Evolutionary conservation across 306 rosid species (phyloP), one percentile per base, ranked within the genome.

Genomic region (Cyclanthera cordifolia): DNA sequence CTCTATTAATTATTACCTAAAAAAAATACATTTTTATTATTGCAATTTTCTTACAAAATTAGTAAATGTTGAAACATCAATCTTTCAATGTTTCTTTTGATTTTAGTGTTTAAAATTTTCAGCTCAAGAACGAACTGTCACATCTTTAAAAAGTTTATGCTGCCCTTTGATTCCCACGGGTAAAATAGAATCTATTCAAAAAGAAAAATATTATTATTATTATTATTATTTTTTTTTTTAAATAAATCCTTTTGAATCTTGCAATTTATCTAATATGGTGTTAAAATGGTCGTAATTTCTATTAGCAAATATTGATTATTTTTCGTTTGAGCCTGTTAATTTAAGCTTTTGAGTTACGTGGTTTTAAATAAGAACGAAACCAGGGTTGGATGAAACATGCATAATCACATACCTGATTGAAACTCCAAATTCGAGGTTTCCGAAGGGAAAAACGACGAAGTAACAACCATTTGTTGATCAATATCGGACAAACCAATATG

Each of bases 401-500:
- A 84, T 71, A 72, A 4, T 3, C 0, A 15, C 79, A 89, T 80
- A 92, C 96, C 96, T 64, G 85, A 21, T 9, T 81, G 86, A 76
- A 78, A 85, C 79, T 70, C 82, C 23, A 87, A 68, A 70, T 72
- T 78, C 20, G 86, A 76, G 75, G 79, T 28, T 64, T 73, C 69
- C 17, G 79, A 73, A 72, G 86, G 79, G 52, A 34, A 75, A 16
- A 85, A 71, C 58, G 48, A 67, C 13, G 96, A 75, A 53, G 90
- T 68, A 37, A 74, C 79, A 28, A 70, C 57, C 3, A 84, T 47
- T 10, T 72, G 76, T 21, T 56, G 95, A 75, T 84, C 86, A 71
- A 77, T 72, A 81, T 84, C 87, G 0, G 79, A 81, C 56, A 83
- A 81, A 70, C 84, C 82, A 81, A 79, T 75, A 34, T 83, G 95